Evolutionary conservation across 2,329 filamentous ascomycete genomes (phyloP), one percentile per base, ranked within the genome.

Genomic region (Daldinia eschscholtzii): DNA sequence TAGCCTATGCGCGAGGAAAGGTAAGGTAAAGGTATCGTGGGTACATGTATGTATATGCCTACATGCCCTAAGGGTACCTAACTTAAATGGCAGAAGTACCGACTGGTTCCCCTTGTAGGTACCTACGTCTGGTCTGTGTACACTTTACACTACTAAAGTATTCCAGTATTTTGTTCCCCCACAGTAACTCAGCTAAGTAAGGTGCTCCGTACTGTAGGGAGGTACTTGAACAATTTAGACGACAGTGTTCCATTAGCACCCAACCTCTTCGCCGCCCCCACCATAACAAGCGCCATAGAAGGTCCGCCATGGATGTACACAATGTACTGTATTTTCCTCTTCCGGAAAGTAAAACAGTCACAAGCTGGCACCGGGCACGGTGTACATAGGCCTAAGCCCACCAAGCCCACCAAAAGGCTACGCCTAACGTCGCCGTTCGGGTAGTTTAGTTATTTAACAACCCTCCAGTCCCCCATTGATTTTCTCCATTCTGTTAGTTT

Each of bases 401-500:
- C n/a, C 46, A 50, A 50, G 28, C 57, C 53, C 56, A 52, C 46
- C 46, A 56, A 26, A 26, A 35, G 28, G 10, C 57, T 50, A 52
- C 20, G 61, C 63, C 66, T 66, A 64, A 68, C 70, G 63, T 63
- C 60, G 63, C 57, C 65, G 69, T 66, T 70, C 64, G 62, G 69
- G 69, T 67, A 68, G 65, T 71, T 71, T 69, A 65, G 66, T 71
- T 71, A 74, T 76, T 77, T 76, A 77, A 77, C 74, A 79, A 79
- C 76, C 74, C 65, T 74, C 70, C 65, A 66, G 66, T 71, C 73
- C 73, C 79, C 79, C 77, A 74, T 75, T 68, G 70, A 71, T 68
- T 70, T 73, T 73, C 74, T 76, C 74, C 75, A 74, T 76, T 76
- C 72, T 71, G 74, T 74, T 80, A 73, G 75, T 78, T 77, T 78